A percentile compares a stretch with the other conserved stretches of the same genome.
phyloP scores from a whole-genome alignment of 148 eudicot genomes.

The Drosera capensis region DNA sequence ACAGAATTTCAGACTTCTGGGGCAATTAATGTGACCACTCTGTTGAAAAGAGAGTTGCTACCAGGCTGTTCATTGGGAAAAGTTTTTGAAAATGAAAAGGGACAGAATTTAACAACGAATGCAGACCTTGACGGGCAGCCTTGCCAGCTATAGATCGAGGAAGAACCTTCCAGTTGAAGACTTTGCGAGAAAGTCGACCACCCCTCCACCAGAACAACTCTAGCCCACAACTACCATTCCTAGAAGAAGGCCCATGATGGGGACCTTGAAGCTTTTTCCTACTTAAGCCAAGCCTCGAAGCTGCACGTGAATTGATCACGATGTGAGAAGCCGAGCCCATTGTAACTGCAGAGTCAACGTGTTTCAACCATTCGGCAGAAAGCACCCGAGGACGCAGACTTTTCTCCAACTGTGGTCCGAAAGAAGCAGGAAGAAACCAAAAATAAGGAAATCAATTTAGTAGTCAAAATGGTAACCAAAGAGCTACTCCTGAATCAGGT shows the following conservation, averaged over 20 bases:
- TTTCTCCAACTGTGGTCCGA: conserved; percentile 61
- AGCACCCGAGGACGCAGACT: conserved; percentile 52
- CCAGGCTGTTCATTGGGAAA: background rate
- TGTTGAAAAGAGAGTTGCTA: background rate
- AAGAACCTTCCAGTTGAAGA: conserved; percentile 74
- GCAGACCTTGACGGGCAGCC: conserved; percentile 84
- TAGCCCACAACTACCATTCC: conserved; percentile 39
- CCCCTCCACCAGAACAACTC: conserved; percentile 93
- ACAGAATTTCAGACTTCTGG: conserved; percentile 14
- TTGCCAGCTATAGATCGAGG: conserved; percentile 57
- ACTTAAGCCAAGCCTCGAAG: conserved; percentile 34
- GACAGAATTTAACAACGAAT: conserved; percentile 2
- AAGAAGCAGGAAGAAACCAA: conserved; percentile 3
- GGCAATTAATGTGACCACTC: conserved; percentile 6
- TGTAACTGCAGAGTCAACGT: conserved; percentile 51
- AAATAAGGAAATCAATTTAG: background rate
- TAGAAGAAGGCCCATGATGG: conserved; percentile 26
- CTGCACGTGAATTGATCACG: conserved; percentile 34
- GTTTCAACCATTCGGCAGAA: conserved; percentile 69
- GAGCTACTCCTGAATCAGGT: background rate
- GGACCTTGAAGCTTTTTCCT: conserved; percentile 33
- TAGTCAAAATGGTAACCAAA: background rate
- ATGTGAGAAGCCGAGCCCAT: conserved; percentile 74
- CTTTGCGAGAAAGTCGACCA: conserved; percentile 60
- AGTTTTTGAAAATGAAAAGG: background rate